phyloP scores from a whole-genome alignment of 2,329 filamentous ascomycete species.

The Passalora sequoiae region DNA sequence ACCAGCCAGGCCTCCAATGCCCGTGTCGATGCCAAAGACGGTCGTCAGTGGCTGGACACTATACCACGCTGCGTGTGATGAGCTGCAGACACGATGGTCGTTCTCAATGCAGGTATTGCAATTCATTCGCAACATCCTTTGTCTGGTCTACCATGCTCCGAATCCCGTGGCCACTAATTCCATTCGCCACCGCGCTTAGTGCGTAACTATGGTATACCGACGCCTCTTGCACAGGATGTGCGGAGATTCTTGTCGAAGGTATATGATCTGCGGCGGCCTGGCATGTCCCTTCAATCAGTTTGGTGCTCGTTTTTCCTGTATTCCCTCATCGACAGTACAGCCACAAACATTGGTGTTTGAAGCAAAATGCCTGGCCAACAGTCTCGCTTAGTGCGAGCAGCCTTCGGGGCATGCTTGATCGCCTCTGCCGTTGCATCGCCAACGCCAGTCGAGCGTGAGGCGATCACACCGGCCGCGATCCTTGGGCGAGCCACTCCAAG shows the following conservation, averaged over 20 bases:
- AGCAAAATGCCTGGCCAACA: background rate
- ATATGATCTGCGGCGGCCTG: too few relatives aligned
- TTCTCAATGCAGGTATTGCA: too few relatives aligned
- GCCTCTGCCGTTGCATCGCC: conserved; percentile 15
- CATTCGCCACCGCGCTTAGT: background rate
- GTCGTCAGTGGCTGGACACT: background rate
- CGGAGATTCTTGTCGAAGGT: too few relatives aligned
- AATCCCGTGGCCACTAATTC: too few relatives aligned
- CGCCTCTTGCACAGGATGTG: background rate
- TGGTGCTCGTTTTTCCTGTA: too few relatives aligned
- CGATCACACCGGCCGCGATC: conserved; percentile 6
- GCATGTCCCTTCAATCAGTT: too few relatives aligned
- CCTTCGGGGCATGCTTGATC: conserved; percentile 9
- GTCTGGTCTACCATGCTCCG: too few relatives aligned
- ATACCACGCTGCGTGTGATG: background rate
- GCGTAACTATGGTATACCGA: background rate
- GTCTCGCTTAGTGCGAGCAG: conserved; percentile 3
- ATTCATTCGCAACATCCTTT: too few relatives aligned
- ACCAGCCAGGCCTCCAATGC: background rate
- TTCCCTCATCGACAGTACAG: background rate
- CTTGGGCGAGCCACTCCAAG: background rate
- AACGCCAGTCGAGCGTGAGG: conserved; percentile 17
- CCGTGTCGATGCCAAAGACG: background rate
- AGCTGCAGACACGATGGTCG: background rate
- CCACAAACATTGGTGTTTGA: background rate